These are phyloP conservation scores for Russula olivacea DNA, from an alignment of 768 basidiomycete species.

Conservation along the genomic window DNA sequence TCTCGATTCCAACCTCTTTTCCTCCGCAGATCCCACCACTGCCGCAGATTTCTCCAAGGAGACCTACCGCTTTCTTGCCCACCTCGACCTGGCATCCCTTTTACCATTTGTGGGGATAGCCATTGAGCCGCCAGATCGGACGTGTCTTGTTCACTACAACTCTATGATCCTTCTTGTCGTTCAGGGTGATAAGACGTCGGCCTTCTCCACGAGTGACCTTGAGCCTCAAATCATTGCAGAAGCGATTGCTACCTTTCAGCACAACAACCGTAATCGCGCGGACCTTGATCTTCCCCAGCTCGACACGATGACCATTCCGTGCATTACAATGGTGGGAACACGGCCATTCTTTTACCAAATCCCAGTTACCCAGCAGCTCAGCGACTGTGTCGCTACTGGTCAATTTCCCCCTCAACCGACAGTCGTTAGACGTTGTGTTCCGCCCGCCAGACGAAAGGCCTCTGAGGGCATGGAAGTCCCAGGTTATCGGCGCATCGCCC, in stretches of 20 bases:
- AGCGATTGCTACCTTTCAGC: neutral
- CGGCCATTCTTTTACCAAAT: neutral
- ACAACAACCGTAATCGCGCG: neutral
- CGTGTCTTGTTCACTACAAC: neutral
- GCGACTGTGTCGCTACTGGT: neutral
- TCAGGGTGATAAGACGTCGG: no score
- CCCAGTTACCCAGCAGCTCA: neutral
- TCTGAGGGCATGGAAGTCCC: conserved; percentile 2
- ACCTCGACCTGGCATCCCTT: neutral
- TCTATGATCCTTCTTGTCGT: neutral
- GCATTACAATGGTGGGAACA: conserved; percentile 1
- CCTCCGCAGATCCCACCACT: neutral
- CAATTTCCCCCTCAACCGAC: neutral
- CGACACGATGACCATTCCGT: neutral
- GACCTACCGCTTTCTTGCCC: neutral
- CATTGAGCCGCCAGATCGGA: neutral
- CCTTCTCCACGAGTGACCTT: neutral
- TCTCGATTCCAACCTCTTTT: conserved; percentile 2
- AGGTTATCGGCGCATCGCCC: neutral
- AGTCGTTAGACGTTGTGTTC: neutral
- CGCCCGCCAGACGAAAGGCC: neutral
- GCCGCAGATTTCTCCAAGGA: neutral
- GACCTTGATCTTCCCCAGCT: neutral
- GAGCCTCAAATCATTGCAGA: neutral
- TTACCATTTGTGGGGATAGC: neutral